Base-by-base conservation (phyloP, 352 stramenopile species). In the Phytophthora syringae region DNA sequence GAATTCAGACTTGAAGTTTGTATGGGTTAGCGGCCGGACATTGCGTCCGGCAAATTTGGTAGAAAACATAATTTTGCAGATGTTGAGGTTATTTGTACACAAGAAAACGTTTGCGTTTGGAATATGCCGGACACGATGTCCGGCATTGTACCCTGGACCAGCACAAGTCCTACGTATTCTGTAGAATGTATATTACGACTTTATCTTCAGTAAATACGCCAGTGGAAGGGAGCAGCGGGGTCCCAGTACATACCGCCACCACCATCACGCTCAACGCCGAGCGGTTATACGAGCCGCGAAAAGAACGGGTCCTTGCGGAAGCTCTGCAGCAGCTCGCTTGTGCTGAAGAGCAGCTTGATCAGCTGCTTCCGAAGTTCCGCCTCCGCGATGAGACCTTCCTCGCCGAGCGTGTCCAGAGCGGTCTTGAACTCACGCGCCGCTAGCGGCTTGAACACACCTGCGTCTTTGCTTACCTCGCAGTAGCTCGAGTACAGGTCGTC, bases 221-320 rank as follows among this genome's bases (percentile, higher is more conserved):
- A 66, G 55, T 13, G 32, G 32, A 18, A 63, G 11, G 44, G 9
- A 13, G 39, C 34, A 52, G 34, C n/a, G 42, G 28, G 15, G 18
- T n/a, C 39, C 27, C n/a, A 22, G 9, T 15, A 12, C 48, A n/a
- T 37, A 43, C 42, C 22, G 21, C 43, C 39, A 60, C 37, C 15
- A 64, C 25, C 45, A 63, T 43, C 39, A 11, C 39, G 15, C n/a
- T 39, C 52, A 53, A 25, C 37, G 43, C 60, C 30, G 25, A 61
- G 28, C 42, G 11, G 5, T 70, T 85, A 93, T 34, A 93, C 71
- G 43, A 95, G 72, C 11, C 83, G 71, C 20, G 83, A 79, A 59
- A 95, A 93, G 76, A 85, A 95, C 22, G 74, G 51, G 51, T 95
- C 84, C 56, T 81, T 80, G 37, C 77, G 79, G 66, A 95, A 93